Conservation (phyloP, 441 rosid species). For the Croton setiger region DNA sequence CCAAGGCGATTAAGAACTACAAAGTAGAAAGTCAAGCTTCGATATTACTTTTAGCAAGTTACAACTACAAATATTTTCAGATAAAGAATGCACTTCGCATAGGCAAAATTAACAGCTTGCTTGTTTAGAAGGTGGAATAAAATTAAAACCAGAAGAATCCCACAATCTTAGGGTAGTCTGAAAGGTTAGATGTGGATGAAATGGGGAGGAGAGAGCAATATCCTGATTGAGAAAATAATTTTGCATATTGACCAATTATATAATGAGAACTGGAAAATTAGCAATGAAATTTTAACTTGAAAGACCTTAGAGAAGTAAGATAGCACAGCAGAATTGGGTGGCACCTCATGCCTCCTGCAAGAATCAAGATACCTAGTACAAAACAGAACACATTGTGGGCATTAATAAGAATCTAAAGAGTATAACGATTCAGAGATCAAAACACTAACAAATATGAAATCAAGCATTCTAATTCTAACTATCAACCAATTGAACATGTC, state of each 20-base stretch:
- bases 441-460: neutral
- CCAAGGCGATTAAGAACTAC: neutral
- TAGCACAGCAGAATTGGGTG: slow-evolving; percentile 31
- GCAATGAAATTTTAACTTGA: neutral
- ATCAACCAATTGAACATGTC: slow-evolving; percentile 4
- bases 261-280: neutral
- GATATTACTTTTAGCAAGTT: neutral
- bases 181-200: neutral
- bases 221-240: neutral
- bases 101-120: neutral
- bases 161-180: neutral
- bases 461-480: slow-evolving; percentile 3
- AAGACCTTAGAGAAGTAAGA: slow-evolving; percentile 48
- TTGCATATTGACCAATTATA: neutral
- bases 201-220: neutral
- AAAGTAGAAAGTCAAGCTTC: neutral
- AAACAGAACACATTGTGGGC: neutral
- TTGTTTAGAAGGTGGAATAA: neutral
- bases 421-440: neutral
- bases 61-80: neutral
- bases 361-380: slow-evolving; percentile 41
- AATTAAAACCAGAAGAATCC: neutral
- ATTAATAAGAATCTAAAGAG: neutral
- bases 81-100: neutral
- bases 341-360: slow-evolving; percentile 38